phyloP scores from a whole-genome alignment of 371 early-diverging fungal genomes.

The Mortierella sp. region DNA sequence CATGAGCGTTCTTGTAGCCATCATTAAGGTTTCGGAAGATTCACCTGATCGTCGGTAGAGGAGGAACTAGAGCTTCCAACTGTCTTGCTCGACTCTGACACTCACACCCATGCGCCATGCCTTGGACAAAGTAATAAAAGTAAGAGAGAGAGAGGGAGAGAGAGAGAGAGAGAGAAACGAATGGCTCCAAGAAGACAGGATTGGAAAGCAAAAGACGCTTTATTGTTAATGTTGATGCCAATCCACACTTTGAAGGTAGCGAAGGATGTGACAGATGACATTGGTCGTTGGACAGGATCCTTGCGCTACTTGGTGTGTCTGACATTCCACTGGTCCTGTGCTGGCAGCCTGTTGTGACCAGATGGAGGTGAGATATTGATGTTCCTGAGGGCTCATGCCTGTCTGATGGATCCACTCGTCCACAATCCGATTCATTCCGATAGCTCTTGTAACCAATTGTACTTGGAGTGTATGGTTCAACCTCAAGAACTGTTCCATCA shows the following conservation, averaged over 20 bases:
- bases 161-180: too few species aligned
- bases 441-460: constrained; percentile 1
- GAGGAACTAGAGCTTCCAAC: too few species aligned
- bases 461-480: constrained; percentile 26
- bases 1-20: constrained; percentile 81
- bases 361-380: constrained; percentile 1
- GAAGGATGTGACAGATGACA: constrained; percentile 9
- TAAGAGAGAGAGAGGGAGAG: too few species aligned
- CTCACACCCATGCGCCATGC: too few species aligned
- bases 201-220: too few species aligned
- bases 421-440: constrained; percentile 23
- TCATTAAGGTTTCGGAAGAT: constrained; percentile 69
- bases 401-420: constrained; percentile 26
- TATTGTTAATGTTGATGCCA: constrained; percentile 35
- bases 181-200: too few species aligned
- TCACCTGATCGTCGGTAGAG: constrained; percentile 53
- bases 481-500: constrained; percentile 27
- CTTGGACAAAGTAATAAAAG: too few species aligned
- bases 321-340: too few species aligned
- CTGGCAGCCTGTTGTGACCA: too few species aligned
- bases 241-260: constrained; percentile 17
- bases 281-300: constrained; percentile 14
- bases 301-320: background rate
- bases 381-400: background rate
- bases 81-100: too few species aligned